Percentiles rank a stretch among this genome's conserved stretches.
Conservation (phyloP, 1,284 basidiomycete genomes). For the Ganoderma sinense region DNA sequence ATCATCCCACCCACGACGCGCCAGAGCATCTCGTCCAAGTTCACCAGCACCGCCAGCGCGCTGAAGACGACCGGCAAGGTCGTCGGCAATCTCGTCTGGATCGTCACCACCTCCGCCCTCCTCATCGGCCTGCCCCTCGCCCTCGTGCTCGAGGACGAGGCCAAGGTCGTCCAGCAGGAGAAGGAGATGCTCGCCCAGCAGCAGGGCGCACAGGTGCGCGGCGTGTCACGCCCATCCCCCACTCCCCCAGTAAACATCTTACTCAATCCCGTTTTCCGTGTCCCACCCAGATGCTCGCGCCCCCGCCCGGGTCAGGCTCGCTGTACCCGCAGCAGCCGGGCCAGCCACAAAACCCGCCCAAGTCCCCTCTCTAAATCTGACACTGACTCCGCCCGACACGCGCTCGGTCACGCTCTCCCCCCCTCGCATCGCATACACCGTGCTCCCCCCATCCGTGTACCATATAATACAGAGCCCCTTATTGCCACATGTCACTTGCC, state of each 20-base stretch:
- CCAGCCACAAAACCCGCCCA: constrained; percentile 54
- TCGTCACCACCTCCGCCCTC: constrained; percentile 92
- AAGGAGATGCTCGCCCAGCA: constrained; percentile 95
- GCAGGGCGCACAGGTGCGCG: constrained; percentile 76
- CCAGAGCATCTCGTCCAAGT: constrained; percentile 70
- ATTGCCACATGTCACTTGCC: constrained; percentile 25
- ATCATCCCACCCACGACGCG: constrained; percentile 94
- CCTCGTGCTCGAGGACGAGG: constrained; percentile 94
- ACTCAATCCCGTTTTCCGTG: not conserved
- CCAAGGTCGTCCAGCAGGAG: constrained; percentile 93
- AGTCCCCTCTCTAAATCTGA: constrained; percentile 6
- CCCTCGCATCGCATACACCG: constrained; percentile 12
- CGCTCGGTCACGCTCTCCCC: not conserved
- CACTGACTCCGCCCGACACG: not conserved
- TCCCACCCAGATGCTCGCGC: constrained; percentile 65
- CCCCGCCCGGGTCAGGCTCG: constrained; percentile 49
- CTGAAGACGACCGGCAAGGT: constrained; percentile 74
- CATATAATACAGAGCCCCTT: constrained; percentile 31
- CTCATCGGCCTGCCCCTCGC: constrained; percentile 94
- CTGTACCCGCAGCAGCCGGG: constrained; percentile 51
- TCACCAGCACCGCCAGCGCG: constrained; percentile 68
- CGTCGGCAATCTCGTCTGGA: constrained; percentile 92
- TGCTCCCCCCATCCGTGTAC: constrained; percentile 30
- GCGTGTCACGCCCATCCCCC: not conserved
- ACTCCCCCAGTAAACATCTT: too few species aligned